Percentiles rank a stretch among this genome's conserved stretches.
Evolutionary conservation across 768 basidiomycete species (phyloP).

Genomic region (Paxillus rubicundulus): DNA sequence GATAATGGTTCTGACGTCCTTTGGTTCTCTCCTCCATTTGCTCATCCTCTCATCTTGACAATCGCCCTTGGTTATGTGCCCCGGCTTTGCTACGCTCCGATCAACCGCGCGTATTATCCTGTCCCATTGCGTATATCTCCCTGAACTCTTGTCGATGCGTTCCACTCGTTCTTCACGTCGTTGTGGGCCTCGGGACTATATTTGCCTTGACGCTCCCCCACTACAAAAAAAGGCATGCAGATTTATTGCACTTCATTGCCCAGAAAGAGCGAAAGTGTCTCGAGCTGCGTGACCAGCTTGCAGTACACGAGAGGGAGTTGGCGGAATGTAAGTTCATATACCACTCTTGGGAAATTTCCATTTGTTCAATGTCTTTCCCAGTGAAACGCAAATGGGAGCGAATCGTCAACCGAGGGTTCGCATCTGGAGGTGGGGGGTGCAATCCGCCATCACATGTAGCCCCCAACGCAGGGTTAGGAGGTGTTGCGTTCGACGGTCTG

Average conservation of each 20-base stretch:
- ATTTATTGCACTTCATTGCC: conserved; percentile 79
- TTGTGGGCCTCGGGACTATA: no score
- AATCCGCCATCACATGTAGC: conserved; percentile 7
- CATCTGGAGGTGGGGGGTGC: conserved; percentile 19
- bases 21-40: neutral
- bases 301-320: conserved; percentile 70
- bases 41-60: no score
- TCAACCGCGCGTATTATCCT: neutral
- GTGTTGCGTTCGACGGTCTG: conserved; percentile 50
- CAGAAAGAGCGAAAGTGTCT: conserved; percentile 85
- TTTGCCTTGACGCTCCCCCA: neutral
- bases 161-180: no score
- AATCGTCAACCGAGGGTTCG: conserved; percentile 66
- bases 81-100: neutral
- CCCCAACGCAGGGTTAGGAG: conserved; percentile 10
- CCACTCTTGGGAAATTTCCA: neutral
- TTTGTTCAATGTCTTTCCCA: conserved; percentile 19
- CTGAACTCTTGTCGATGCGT: neutral
- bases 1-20: neutral
- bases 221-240: conserved; percentile 62
- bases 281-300: conserved; percentile 74
- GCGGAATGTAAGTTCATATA: conserved; percentile 46
- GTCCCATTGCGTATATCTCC: neutral
- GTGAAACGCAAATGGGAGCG: conserved; percentile 86
- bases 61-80: no score